Base-by-base conservation (phyloP, 1,284 basidiomycete species). In the Moesziomyces antarcticus region DNA sequence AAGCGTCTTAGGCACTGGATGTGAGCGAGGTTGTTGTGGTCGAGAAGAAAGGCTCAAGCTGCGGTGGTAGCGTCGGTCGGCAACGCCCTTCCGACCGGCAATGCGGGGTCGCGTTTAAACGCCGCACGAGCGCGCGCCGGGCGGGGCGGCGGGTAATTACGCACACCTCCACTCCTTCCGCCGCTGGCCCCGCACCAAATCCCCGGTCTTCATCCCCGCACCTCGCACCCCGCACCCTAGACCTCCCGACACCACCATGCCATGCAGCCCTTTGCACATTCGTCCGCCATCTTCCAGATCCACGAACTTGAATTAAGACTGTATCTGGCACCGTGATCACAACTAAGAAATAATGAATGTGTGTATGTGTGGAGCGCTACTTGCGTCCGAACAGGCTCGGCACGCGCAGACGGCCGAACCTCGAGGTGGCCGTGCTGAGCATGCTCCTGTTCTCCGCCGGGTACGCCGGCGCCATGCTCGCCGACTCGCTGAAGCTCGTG, bases 381-480 rank as follows among this genome's bases (percentile, higher is more conserved):
- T 69, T 69, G 21, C 66, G 41, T 18, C 59, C 66, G 13, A 69
- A 69, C 30, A 69, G n/a, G 20, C 59, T 59, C 0, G 66, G 59
- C 40, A 62, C 43, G 51, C 41, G 50, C 22, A 69, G 22, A 1
- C 59, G 40, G 40, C 42, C 44, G 21, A 69, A 69, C 10, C 56
- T 57, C 24, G 56, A 55, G 3, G 55, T 62, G 6, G 59, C 55
- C 4, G 48, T 56, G 24, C 66, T 69, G 14, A 63, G 16, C n/a
- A 69, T 47, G 45, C 66, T 69, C 56, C 42, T 62, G 59, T 56
- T 69, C 49, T 69, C 66, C 5, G 48, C 47, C 22, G 66, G 66
- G n/a, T 62, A 69, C 16, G 45, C 25, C 8, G 46, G 42, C 4
- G 33, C 43, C 11, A 42, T 35, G 41, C 68, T 56, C 13, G 46